Evolutionary conservation across 208 protist species (phyloP), one percentile per base, ranked within the genome.

Genomic region (Crithidia acanthocephali): DNA sequence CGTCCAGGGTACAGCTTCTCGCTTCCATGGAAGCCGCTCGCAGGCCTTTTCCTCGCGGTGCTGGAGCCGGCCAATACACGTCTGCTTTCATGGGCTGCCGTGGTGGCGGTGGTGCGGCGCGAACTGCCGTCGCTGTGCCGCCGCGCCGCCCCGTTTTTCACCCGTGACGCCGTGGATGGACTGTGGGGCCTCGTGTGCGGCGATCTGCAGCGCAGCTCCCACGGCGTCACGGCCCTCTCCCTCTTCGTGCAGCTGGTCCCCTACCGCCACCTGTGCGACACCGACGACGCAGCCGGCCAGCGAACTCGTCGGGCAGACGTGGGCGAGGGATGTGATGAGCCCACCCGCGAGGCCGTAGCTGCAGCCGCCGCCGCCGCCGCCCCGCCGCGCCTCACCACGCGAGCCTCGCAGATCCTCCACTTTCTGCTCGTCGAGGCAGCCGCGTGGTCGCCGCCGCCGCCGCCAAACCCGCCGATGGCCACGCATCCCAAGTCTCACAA

Each of bases 21-120:
- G 20, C 76, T 95, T 8, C 87, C 87, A 20, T 95, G 90, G 90
- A 45, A 68, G 15, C 90, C 90, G 25, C 74, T 92, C 23, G 76
- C 82, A 7, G 57, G 57, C 18, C 27, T 95, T n/a, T 53, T 91
- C 22, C 48, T 70, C 22, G 76, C 78, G 10, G 32, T 81, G 1
- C 55, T 50, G 25, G 63, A 68, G 22, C 8, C 47, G 20, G 3
- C 44, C 9, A 74, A 80, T 51, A 23, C 23, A 15, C 37, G 33
- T 15, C 33, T 69, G 27, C 32, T 50, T 11, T 59, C 60, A 52
- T 70, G 70, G 72, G 27, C 7, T 7, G 47, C 62, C n/a, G 32
- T 66, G 44, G 25, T 76, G 28, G 7, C 28, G 13, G 56, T 61
- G 18, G 75, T 68, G 2, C 67, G 72, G 56, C 45, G 57, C 0